Base-by-base conservation (phyloP, 2,329 filamentous ascomycete genomes). In the Pseudogymnoascus destructans region DNA sequence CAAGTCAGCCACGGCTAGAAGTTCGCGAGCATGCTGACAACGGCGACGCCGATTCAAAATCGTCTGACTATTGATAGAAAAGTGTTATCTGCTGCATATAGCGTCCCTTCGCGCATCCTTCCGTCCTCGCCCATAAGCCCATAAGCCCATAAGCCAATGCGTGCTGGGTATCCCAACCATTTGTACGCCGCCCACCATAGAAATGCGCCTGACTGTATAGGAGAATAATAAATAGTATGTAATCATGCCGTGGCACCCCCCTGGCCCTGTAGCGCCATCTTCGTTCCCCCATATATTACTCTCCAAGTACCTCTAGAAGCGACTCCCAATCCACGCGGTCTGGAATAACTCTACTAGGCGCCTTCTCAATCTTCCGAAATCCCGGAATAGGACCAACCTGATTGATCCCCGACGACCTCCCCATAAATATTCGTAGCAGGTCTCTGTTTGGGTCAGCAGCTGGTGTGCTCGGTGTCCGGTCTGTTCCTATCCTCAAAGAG, bases 371-470 rank as follows among this genome's bases (percentile, higher is more conserved):
- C 58, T 79, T 75, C 23, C 81, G 76, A 63, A 92, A 86, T 0
- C 88, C 87, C 0, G 86, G 81, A 42, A 93, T 85, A 0, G 81
- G 77, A 0, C 88, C 88, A 1, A 80, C 77, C 67, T 92, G 88
- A 66, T 93, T 93, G 67, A 93, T 89, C 0, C 88, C 88, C 1
- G 86, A 80, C 3, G 79, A 72, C 42, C 87, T 76, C 42, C 73
- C 74, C 32, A 72, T 57, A 9, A 73, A 70, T 58, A 63, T 61
- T 58, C 61, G 60, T 52, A 69, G 69, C 70, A 59, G 65, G 71
- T 59, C 72, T 63, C 38, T 64, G 63, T 56, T 52, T 9, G 42
- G 42, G 42, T 52, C 42, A 52, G 42, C 9, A 30, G 35, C 67
- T 9, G 72, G 68, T 21, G 70, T 69, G 32, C 66, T 68, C 33